Base-by-base conservation (phyloP, 2,329 filamentous ascomycete species). In the Fusarium sambucinum region DNA sequence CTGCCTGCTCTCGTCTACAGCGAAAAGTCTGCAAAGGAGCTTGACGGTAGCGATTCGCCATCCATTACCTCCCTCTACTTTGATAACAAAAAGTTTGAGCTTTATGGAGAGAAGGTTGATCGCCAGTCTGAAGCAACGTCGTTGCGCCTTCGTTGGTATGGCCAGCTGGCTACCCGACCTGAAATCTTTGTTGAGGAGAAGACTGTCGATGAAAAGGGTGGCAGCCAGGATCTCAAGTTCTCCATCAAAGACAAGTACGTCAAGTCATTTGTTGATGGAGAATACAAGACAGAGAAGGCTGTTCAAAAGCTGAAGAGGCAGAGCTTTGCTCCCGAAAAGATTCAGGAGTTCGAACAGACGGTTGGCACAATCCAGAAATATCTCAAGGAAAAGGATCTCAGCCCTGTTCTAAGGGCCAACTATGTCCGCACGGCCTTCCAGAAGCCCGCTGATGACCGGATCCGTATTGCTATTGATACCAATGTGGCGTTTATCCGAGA, bases 1-100 rank as follows among this genome's bases (percentile, higher is more conserved):
- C 86, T 99, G 23, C 96, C 96, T 1, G 89, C 96, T 30, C 89
- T 99, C 17, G 90, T 99, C 23, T 99, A 97, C 81, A 97, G 96
- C 77, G 90, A 96, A 45, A 91, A 94, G 72, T 87, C 91, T 2
- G 89, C 93, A 32, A 96, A 95, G 80, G 87, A 96, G 71, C 87
- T 92, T 42, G 93, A 97, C 74, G 89, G 89, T 45, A 89, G 87
- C 63, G 88, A 94, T 69, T 95, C 98, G 74, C 96, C 96, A 8
- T 92, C 92, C 51, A 92, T 98, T 70, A 98, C 94, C 17, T 97
- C 95, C 27, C 88, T 99, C 38, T 99, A 99, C 81, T 97, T 98
- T 75, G 96, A 99, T 79, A 97, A 90, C 77, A 85, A 88, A 40
- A 89, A 90, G 69, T 98, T 99, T 78, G 87, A 91, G 16, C 85